Base-by-base conservation (phyloP, 768 basidiomycete genomes). In the Coprinopsis cinerea region DNA sequence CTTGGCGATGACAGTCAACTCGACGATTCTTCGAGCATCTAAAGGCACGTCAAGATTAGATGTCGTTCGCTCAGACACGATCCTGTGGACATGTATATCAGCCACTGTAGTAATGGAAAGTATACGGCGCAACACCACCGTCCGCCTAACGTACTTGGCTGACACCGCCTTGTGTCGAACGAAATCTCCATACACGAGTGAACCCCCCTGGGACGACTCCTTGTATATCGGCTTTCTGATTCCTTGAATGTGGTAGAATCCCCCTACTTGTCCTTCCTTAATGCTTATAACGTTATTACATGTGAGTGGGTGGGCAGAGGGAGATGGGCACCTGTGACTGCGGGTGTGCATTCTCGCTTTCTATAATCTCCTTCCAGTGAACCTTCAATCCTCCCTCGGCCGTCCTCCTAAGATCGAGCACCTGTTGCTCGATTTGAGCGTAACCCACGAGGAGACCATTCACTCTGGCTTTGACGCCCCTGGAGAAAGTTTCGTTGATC, bases 371-470 rank as follows among this genome's bases (percentile, higher is more conserved):
- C 25, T 40, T 52, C 51, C 51, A 52, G 20, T 2, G 20, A 15
- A 47, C 45, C 23, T 18, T 47, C 44, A 52, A 30, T 14, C 27
- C 28, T 13, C 23, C 18, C 30, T 49, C 30, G 4, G 36, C 18
- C 14, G 48, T 47, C 22, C 37, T 51, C 14, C 50, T 40, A 18
- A 55, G 25, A 9, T 27, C 41, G 41, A 55, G 37, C 4, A 55
- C 47, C 45, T 51, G 50, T 22, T 36, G 15, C 17, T 44, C 27
- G 23, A 55, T 41, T 23, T 55, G 49, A 6, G 27, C 26, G 20
- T 44, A 55, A 22, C n/a, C 41, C 22, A 48, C 36, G n/a, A 47
- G 26, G 23, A 25, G 34, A 4, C 49, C 53, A 24, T 55, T 55
- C 10, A 51, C 35, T 3, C n/a, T 42, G 9, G 47, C 49, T 25